Base-by-base conservation (phyloP, 805 yeast species). In the Candida adriatica region DNA sequence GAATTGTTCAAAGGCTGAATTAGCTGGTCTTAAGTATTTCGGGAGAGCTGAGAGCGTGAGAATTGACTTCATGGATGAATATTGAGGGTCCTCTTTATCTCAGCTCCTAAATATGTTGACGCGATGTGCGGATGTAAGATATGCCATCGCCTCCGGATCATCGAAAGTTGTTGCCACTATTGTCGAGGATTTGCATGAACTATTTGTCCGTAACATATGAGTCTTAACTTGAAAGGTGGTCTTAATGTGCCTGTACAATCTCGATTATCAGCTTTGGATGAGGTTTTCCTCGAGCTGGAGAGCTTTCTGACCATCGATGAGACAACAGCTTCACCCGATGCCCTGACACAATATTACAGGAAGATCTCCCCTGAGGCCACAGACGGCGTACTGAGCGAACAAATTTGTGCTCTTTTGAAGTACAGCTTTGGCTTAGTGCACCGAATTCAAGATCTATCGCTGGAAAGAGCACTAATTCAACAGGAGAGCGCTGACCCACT, bases 261-360 rank as follows among this genome's bases (percentile, higher is more conserved):
- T 1, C 35, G 54, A n/a, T 39, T 48, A 13, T 51, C 60, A 1
- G 52, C 56, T 4, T 33, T 63, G n/a, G 68, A 64, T 35, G 31
- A 18, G 1, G 43, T 46, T 11, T 64, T 64, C 36, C 22, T 31
- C 1, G 40, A 39, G 1, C 43, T 62, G 13, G 33, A 38, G 6
- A 15, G 18, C 3, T 41, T 45, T 14, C 29, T 60, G 13, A 22
- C 27, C 31, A 10, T 50, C 9, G 45, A 50, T 14, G 49, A 46
- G 16, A 24, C 33, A 2, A 14, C 27, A 2, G 6, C 25, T 2
- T 18, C 29, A 2, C 24, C 33, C 10, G 42, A 34, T 24, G 45
- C 41, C 5, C 29, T 49, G 3, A 26, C 31, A 10, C 51, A 48
- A 19, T 23, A 29, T 6, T 33, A 19, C 29, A 30, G 11, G 16